Conservation (phyloP, 2,329 filamentous ascomycete species). For the Colletotrichum shisoi region DNA sequence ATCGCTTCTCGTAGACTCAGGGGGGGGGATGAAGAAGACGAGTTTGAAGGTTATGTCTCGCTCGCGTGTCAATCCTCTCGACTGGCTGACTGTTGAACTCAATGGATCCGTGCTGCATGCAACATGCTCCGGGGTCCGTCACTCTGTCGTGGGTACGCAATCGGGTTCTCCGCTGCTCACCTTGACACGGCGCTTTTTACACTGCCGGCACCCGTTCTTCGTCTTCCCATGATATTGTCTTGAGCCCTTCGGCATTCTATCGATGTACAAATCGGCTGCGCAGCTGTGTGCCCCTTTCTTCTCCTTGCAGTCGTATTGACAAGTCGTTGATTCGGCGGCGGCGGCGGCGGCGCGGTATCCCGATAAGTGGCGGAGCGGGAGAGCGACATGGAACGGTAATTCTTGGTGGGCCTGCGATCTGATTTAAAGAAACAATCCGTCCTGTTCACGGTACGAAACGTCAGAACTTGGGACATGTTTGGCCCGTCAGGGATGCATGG, state of each 20-base stretch:
- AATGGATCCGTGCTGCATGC: slow-evolving; percentile 1
- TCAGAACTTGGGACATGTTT: slow-evolving; percentile 27
- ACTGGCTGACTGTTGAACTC: slow-evolving; percentile 10
- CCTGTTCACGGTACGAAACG: slow-evolving; percentile 26
- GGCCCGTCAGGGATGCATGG: slow-evolving; percentile 32
- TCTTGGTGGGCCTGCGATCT: slow-evolving; percentile 16
- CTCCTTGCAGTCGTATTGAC: slow-evolving; percentile 15
- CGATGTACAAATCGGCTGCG: background rate
- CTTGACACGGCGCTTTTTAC: slow-evolving; percentile 40
- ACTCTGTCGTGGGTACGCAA: background rate
- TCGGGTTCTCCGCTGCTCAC: slow-evolving; percentile 5
- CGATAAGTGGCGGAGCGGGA: slow-evolving; percentile 6
- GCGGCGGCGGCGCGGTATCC: slow-evolving; percentile 1
- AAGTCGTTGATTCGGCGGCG: slow-evolving; percentile 1
- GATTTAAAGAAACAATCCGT: slow-evolving; percentile 25
- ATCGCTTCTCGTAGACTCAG: background rate
- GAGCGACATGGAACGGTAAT: background rate
- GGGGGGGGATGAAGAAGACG: background rate
- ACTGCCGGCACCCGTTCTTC: slow-evolving; percentile 39
- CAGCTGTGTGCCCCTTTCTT: slow-evolving; percentile 3
- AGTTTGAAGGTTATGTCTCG: slow-evolving; percentile 3
- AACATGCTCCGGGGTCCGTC: background rate
- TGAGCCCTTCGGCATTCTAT: slow-evolving; percentile 38
- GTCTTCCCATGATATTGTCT: slow-evolving; percentile 39
- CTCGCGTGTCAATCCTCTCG: slow-evolving; percentile 5